A percentile compares a stretch with the other conserved stretches of the same genome.
Conservation (phyloP, 1,139 yeast species). For the Taphrina betulina region DNA sequence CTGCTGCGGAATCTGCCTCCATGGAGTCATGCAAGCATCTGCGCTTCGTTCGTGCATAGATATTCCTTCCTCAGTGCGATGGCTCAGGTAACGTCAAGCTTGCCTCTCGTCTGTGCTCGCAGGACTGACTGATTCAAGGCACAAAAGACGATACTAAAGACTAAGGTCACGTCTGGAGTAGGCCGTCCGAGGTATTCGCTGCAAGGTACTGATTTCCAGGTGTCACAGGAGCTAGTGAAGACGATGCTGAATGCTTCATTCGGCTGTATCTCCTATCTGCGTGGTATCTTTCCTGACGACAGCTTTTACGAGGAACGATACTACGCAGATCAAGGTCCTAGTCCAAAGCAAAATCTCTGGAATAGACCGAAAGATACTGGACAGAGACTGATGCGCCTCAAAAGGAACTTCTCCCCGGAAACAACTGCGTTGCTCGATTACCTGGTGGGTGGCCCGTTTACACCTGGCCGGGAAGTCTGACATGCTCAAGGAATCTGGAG, state of each 20-base stretch:
- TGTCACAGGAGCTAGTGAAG: conserved; percentile 38
- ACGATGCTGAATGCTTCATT: conserved; percentile 37
- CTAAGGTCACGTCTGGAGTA: conserved; percentile 6
- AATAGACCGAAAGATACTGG: conserved; percentile 2
- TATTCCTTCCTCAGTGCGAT: too few relatives aligned
- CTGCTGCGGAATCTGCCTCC: too few relatives aligned
- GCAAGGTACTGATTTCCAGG: too few relatives aligned
- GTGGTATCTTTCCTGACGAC: conserved; percentile 37
- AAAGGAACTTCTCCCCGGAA: conserved; percentile 49
- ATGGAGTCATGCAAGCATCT: too few relatives aligned
- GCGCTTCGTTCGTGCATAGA: too few relatives aligned
- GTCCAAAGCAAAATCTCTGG: neutral
- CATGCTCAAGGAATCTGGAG: conserved; percentile 46
- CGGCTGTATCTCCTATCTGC: conserved; percentile 38
- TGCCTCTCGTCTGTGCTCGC: too few relatives aligned
- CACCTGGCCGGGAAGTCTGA: neutral
- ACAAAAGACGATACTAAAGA: neutral
- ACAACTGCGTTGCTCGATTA: conserved; percentile 53
- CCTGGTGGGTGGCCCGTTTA: conserved; percentile 44
- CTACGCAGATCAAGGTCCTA: neutral
- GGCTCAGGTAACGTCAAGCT: too few relatives aligned
- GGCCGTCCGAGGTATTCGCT: too few relatives aligned
- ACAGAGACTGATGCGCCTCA: conserved; percentile 48
- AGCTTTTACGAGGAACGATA: conserved; percentile 38
- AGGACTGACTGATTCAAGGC: too few relatives aligned